Evolutionary conservation across 768 basidiomycete genomes (phyloP), one percentile per base, ranked within the genome.

Genomic region (Termitomyces sp.): DNA sequence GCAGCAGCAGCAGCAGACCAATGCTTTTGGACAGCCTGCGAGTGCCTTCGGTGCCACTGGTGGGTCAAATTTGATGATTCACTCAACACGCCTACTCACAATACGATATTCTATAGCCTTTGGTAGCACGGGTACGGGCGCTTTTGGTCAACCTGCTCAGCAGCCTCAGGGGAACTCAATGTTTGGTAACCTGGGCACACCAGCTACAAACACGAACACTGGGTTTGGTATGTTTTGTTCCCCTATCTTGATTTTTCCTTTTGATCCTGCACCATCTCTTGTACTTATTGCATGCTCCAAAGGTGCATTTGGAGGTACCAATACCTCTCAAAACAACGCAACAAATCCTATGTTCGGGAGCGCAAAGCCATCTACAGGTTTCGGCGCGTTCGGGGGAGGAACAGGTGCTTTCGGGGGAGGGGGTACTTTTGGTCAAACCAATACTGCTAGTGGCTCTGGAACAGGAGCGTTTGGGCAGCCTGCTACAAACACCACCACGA

Each of bases 151-250:
- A 51, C 81, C 78, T 19, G 30, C 58, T 63, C 85, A 82, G 60
- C 86, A 81, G 65, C 79, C 78, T 1, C 78, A 77, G 60, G 79
- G 83, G 5, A 91, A 91, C 64, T 87, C 89, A 42, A 91, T 91
- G 87, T 92, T 91, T 68, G 89, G 89, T 49, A 82, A 79, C 59
- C 66, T 85, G 46, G 75, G 72, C 26, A 68, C 71, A 53, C 62
- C 74, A 15, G 62, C 71, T 45, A 63, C 62, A 58, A 70, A 70
- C 54, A 66, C 74, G 9, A 64, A 63, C 14, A 62, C 68, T 5
- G 78, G 73, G 59, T 81, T 81, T 64, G 77, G 80, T 81, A 59
- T 60, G 75, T 67, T 62, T 64, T 61, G 28, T n/a, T 23, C 23
- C 4, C 28, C 11, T 50, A 17, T 40, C 26, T 28, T 43, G 5